Conservation (phyloP, 164 flowering plant species). For the Sedum album region DNA sequence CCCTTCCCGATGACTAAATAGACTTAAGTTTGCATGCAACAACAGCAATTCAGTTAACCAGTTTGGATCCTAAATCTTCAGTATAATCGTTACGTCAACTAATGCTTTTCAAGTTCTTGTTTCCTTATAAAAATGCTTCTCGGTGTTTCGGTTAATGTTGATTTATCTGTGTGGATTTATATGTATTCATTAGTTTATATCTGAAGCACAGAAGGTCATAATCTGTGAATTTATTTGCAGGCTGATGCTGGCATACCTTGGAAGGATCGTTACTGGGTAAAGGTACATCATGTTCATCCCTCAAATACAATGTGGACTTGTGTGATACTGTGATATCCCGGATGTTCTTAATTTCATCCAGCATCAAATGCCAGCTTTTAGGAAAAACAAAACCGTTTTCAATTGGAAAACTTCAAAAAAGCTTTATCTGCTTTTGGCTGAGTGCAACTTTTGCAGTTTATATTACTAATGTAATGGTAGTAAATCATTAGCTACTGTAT, state of each 20-base stretch:
- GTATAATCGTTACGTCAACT: background rate
- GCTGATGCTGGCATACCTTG: conserved; percentile 43
- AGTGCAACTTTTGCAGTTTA: background rate
- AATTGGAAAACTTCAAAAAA: background rate
- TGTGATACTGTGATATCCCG: background rate
- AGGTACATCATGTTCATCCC: conserved; percentile 28
- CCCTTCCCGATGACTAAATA: background rate
- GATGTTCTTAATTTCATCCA: background rate
- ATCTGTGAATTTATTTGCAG: conserved; percentile 29
- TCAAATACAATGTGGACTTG: background rate
- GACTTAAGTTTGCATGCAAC: background rate
- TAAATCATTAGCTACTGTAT: background rate
- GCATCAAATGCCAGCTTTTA: background rate
- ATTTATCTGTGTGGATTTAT: background rate
- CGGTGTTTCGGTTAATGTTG: background rate
- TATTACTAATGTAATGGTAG: background rate
- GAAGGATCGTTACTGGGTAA: conserved; percentile 97
- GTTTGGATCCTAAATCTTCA: too few species aligned
- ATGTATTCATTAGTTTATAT: background rate
- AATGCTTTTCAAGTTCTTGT: background rate
- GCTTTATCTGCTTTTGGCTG: background rate
- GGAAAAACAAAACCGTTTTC: background rate
- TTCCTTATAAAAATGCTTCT: background rate
- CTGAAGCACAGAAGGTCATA: background rate
- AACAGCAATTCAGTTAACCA: background rate